phyloP scores from a whole-genome alignment of 768 basidiomycete species.

The Pisolithus sp. region DNA sequence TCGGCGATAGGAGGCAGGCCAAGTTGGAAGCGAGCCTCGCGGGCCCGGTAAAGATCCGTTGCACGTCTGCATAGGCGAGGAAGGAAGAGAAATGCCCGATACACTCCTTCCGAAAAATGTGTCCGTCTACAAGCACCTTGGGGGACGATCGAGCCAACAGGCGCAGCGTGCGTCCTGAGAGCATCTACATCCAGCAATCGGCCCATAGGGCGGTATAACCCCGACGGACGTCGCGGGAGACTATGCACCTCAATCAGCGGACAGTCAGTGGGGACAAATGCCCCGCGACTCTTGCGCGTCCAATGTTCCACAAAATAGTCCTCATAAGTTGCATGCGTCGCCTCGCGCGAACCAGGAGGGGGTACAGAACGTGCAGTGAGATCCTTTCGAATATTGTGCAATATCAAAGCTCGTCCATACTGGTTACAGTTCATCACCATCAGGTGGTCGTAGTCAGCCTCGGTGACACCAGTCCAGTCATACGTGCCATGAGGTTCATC shows the following conservation, averaged over 20 bases:
- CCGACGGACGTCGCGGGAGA: conserved; percentile 37
- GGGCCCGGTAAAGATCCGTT: conserved; percentile 58
- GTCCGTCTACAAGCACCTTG: conserved; percentile 47
- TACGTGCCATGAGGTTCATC: conserved; percentile 41
- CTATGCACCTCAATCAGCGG: conserved; percentile 53
- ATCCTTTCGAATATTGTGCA: conserved; percentile 57
- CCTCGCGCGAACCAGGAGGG: conserved; percentile 43
- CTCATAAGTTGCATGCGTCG: conserved; percentile 42
- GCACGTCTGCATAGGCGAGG: conserved; percentile 65
- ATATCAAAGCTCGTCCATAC: conserved; percentile 47
- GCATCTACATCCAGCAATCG: conserved; percentile 23
- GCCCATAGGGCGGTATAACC: conserved; percentile 31
- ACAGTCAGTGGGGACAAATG: conserved; percentile 47
- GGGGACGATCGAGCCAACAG: conserved; percentile 33
- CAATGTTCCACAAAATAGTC: conserved; percentile 56
- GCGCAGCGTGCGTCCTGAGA: conserved; percentile 16
- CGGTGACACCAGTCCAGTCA: conserved; percentile 51
- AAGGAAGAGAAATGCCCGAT: conserved; percentile 47
- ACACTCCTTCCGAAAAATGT: conserved; percentile 45
- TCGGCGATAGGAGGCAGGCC: conserved; percentile 54
- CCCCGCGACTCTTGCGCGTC: conserved; percentile 39
- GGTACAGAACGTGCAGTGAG: conserved; percentile 60
- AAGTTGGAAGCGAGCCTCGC: conserved; percentile 44
- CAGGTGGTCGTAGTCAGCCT: conserved; percentile 42
- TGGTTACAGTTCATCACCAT: conserved; percentile 52